Evolutionary conservation across 148 eudicot genomes (phyloP).

Genomic region (Amaranthus hypochondriacus): DNA sequence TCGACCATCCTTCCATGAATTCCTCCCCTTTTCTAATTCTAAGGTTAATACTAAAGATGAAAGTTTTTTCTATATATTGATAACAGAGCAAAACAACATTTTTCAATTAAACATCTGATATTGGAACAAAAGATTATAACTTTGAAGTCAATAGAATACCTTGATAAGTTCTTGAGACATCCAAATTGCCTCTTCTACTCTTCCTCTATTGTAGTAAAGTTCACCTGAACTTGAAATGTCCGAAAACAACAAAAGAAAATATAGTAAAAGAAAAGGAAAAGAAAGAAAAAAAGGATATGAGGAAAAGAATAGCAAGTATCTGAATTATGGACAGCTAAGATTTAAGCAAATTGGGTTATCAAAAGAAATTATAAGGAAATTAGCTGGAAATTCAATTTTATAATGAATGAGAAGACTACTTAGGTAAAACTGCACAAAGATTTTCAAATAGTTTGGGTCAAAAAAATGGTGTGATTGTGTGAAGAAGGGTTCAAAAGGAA

Average conservation of each 20-base stretch:
- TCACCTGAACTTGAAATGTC: slow-evolving; percentile 8
- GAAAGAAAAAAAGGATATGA: not conserved
- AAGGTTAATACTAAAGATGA: not conserved
- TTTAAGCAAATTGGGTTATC: not conserved
- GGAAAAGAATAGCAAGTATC: slow-evolving; percentile 1
- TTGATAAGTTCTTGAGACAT: slow-evolving; percentile 17
- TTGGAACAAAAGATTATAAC: slow-evolving; percentile 20
- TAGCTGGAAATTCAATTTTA: slow-evolving; percentile 16
- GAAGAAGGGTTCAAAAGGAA: slow-evolving; percentile 6
- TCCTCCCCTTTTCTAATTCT: not conserved
- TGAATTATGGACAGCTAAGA: slow-evolving; percentile 22
- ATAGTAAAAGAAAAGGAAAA: too few relatives aligned
- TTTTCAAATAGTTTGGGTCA: slow-evolving; percentile 4
- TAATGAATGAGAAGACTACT: not conserved
- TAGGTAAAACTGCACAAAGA: not conserved
- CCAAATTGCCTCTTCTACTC: slow-evolving; percentile 18
- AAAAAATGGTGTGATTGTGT: not conserved
- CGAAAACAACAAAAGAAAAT: not conserved
- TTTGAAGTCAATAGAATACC: slow-evolving; percentile 21
- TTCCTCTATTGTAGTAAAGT: not conserved
- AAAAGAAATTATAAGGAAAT: slow-evolving; percentile 17
- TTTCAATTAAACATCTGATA: slow-evolving; percentile 9
- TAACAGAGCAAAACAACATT: slow-evolving; percentile 17
- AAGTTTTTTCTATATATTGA: not conserved
- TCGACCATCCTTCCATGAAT: slow-evolving; percentile 50